Conservation (phyloP, 176 grass and related monocot species). For the Eleusine coracana region DNA sequence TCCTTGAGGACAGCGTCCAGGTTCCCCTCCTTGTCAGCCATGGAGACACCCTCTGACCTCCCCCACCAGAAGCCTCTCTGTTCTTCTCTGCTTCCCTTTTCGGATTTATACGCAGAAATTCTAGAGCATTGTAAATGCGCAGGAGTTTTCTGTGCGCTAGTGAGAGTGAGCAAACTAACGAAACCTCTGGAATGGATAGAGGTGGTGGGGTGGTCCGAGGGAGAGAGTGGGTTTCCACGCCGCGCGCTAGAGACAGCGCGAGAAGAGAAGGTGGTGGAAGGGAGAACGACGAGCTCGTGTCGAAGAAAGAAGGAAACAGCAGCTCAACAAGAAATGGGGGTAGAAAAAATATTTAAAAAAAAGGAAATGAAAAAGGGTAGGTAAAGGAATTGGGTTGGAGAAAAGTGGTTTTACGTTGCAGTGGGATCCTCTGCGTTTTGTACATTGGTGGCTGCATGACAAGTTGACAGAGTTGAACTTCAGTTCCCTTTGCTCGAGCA, state of each 20-base stretch:
- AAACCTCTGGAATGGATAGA: slow-evolving; percentile 15
- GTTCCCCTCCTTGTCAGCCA: slow-evolving; percentile 65
- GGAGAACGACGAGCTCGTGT: background rate
- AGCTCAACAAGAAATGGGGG: background rate
- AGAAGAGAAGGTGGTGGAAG: slow-evolving; percentile 29
- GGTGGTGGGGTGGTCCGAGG: background rate
- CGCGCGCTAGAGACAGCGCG: background rate
- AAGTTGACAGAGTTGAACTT: too few relatives aligned
- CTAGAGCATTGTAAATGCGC: slow-evolving; percentile 18
- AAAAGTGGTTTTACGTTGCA: too few relatives aligned
- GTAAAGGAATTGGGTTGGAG: too few relatives aligned
- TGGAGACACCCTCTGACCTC: slow-evolving; percentile 33
- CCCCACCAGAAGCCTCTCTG: background rate
- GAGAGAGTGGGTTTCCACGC: slow-evolving; percentile 31
- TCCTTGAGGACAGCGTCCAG: slow-evolving; percentile 81
- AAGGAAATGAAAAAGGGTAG: too few relatives aligned
- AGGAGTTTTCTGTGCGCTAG: background rate
- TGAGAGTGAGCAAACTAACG: background rate
- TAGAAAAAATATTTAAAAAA: too few relatives aligned
- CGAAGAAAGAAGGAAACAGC: background rate
- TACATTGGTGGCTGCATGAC: too few relatives aligned
- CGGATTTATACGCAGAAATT: slow-evolving; percentile 16
- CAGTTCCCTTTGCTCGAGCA: too few relatives aligned
- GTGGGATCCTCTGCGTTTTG: too few relatives aligned
- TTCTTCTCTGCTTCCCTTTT: background rate